phyloP scores from a whole-genome alignment of 345 rosid species.

The Moringa oleifera region DNA sequence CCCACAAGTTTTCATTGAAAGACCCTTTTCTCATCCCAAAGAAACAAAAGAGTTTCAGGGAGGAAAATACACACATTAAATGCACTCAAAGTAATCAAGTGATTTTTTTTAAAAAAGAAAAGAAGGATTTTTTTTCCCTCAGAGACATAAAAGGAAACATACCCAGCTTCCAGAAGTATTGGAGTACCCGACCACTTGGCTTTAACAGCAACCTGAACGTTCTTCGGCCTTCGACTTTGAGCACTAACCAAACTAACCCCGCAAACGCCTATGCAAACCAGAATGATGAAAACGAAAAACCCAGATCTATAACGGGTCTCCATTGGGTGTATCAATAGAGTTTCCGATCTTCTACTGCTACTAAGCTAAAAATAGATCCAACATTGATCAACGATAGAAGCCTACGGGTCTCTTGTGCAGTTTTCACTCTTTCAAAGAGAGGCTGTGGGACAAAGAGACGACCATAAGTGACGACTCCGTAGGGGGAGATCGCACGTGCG shows the following conservation, averaged over 20 bases:
- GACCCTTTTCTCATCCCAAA: no score
- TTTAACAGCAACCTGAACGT: constrained; percentile 78
- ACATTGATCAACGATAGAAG: constrained; percentile 12
- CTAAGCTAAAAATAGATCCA: constrained; percentile 10
- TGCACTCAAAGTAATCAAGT: no score
- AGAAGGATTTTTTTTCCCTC: background rate
- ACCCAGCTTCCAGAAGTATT: constrained; percentile 94
- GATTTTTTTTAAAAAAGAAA: no score
- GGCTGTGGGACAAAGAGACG: background rate
- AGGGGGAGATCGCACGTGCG: background rate
- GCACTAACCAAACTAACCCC: constrained; percentile 35
- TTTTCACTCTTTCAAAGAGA: background rate
- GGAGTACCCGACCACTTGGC: constrained; percentile 98
- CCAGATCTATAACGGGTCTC: constrained; percentile 52
- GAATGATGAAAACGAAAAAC: constrained; percentile 29
- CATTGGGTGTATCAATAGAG: constrained; percentile 17
- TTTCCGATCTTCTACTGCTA: background rate
- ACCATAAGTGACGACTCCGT: background rate
- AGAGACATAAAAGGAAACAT: constrained; percentile 14
- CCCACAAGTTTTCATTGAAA: no score
- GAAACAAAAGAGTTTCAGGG: no score
- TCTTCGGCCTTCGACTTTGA: constrained; percentile 66
- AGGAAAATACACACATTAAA: no score
- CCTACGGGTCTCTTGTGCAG: background rate
- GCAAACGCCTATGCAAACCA: constrained; percentile 31